Conservation (phyloP, 192 early-diverging fungal genomes). For the Coemansia sp. region DNA sequence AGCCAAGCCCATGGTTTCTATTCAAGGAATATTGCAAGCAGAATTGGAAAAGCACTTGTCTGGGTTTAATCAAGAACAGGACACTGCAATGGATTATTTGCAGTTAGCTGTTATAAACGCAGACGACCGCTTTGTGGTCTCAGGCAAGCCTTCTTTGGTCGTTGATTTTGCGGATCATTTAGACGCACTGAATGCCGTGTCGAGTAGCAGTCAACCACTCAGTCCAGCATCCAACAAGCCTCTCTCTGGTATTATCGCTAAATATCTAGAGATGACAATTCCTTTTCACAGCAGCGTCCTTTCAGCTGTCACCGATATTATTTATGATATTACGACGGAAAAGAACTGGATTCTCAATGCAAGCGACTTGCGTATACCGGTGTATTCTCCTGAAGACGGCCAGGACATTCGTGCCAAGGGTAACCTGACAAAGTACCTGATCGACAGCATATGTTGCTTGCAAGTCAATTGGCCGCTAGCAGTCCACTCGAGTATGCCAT, state of each 20-base stretch:
- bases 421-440: slow-evolving; percentile 67
- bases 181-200: too few relatives aligned
- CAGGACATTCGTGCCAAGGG: slow-evolving; percentile 65
- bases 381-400: slow-evolving; percentile 79
- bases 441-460: slow-evolving; percentile 67
- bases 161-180: slow-evolving; percentile 7
- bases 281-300: slow-evolving; percentile 64
- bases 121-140: slow-evolving; percentile 20
- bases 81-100: neutral
- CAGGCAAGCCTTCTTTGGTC: slow-evolving; percentile 4
- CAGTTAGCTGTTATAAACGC: slow-evolving; percentile 28
- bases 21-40: slow-evolving; percentile 7
- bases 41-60: slow-evolving; percentile 6
- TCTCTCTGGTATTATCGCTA: slow-evolving; percentile 73
- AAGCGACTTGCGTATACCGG: slow-evolving; percentile 50
- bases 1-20: slow-evolving; percentile 21
- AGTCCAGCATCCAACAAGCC: too few relatives aligned
- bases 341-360: slow-evolving; percentile 26
- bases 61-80: slow-evolving; percentile 15
- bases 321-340: slow-evolving; percentile 1
- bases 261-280: slow-evolving; percentile 81
- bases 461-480: slow-evolving; percentile 62
- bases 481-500: slow-evolving; percentile 54
- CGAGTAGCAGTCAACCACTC: too few relatives aligned
- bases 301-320: neutral